Evolutionary conservation across 163 green algal genomes (phyloP).

Genomic region (Prototheca wickerhamii): DNA sequence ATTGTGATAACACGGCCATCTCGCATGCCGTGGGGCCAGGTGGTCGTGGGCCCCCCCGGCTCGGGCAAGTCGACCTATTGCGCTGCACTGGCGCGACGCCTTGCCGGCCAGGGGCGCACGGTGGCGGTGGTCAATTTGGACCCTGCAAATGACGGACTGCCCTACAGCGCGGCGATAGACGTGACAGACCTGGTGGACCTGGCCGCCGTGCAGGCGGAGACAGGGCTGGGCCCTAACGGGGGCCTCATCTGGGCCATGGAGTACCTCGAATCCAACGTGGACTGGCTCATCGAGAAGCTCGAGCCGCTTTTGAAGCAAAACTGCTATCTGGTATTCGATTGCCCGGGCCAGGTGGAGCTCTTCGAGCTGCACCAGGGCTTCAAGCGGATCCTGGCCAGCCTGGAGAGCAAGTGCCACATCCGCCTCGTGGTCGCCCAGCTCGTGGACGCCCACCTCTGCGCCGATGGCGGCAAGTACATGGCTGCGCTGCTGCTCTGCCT

Average conservation of each 20-base stretch:
- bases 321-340: slow-evolving; percentile 56
- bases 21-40: slow-evolving; percentile 94
- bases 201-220: slow-evolving; percentile 61
- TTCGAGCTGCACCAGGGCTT: slow-evolving; percentile 69
- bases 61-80: slow-evolving; percentile 75
- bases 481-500: slow-evolving; percentile 76
- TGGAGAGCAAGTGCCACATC: slow-evolving; percentile 28
- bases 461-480: slow-evolving; percentile 81
- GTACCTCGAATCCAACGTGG: slow-evolving; percentile 82
- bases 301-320: slow-evolving; percentile 28
- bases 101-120: slow-evolving; percentile 42
- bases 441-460: slow-evolving; percentile 87
- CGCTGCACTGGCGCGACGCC: slow-evolving; percentile 70
- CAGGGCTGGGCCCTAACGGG: slow-evolving; percentile 90
- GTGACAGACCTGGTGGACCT: slow-evolving; percentile 80
- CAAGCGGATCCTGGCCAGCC: slow-evolving; percentile 46
- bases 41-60: slow-evolving; percentile 89
- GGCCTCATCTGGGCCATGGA: slow-evolving; percentile 91
- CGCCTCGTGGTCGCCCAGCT: slow-evolving; percentile 78
- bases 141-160: slow-evolving; percentile 83
- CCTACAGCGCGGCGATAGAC: slow-evolving; percentile 77
- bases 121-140: slow-evolving; percentile 90
- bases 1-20: too few relatives aligned
- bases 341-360: slow-evolving; percentile 54
- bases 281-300: slow-evolving; percentile 86